Conservation (phyloP, 805 yeast genomes). For the Candida chauliodis region DNA sequence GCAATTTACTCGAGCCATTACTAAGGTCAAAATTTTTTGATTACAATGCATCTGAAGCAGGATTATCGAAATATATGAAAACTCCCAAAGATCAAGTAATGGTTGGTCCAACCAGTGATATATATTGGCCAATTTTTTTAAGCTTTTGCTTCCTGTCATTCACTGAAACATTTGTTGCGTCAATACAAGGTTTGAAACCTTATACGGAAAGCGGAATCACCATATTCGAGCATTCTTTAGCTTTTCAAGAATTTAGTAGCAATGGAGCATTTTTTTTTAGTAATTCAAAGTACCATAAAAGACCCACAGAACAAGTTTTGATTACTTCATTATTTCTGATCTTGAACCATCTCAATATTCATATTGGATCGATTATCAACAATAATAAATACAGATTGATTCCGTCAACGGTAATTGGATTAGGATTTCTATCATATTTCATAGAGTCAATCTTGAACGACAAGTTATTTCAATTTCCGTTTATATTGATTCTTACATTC, state of each 20-base stretch:
- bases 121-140: conserved; percentile 57
- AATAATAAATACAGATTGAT: conserved; percentile 53
- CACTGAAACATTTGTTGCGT: conserved; percentile 61
- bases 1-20: conserved; percentile 14
- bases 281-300: conserved; percentile 15
- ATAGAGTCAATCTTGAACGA: conserved; percentile 38
- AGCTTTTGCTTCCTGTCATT: conserved; percentile 60
- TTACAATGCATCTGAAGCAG: conserved; percentile 21
- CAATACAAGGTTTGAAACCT: conserved; percentile 52
- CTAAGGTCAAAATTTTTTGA: conserved; percentile 16
- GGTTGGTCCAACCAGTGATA: conserved; percentile 49
- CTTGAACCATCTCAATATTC: conserved; percentile 57
- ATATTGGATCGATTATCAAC: conserved; percentile 56
- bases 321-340: conserved; percentile 54
- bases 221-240: conserved; percentile 69
- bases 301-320: conserved; percentile 53
- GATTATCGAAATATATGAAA: conserved; percentile 24
- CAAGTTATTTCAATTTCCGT: conserved; percentile 47
- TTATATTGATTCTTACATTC: conserved; percentile 54
- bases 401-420: conserved; percentile 60
- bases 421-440: conserved; percentile 45
- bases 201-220: conserved; percentile 66
- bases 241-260: conserved; percentile 65
- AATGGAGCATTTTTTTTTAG: conserved; percentile 28
- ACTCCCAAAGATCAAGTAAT: conserved; percentile 25